phyloP scores from a whole-genome alignment of 345 rosid species.

The Salix brachista region DNA sequence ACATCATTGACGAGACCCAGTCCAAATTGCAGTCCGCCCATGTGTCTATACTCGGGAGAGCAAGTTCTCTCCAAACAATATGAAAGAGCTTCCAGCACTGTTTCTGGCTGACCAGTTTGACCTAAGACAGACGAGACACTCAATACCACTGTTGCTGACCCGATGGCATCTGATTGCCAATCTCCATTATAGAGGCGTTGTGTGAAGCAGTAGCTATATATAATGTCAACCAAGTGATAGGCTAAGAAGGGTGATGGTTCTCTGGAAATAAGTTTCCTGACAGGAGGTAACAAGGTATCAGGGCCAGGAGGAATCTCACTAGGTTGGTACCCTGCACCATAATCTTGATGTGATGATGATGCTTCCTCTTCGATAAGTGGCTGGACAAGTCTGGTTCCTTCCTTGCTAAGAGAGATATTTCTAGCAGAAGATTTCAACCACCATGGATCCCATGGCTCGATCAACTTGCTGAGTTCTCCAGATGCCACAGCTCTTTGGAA shows the following conservation, averaged over 20 bases:
- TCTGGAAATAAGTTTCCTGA: conserved; percentile 52
- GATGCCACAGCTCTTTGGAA: conserved; percentile 83
- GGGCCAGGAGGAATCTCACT: conserved; percentile 71
- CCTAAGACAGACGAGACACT: conserved; percentile 66
- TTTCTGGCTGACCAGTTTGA: conserved; percentile 60
- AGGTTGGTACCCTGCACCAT: conserved; percentile 18
- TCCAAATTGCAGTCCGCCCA: conserved; percentile 70
- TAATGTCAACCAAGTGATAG: conserved; percentile 66
- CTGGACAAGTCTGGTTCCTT: conserved; percentile 63
- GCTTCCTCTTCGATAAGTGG: conserved; percentile 30
- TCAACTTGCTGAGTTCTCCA: conserved; percentile 85
- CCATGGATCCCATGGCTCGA: conserved; percentile 97
- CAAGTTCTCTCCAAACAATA: conserved; percentile 77
- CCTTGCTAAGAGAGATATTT: conserved; percentile 48
- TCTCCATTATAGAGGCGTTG: conserved; percentile 87
- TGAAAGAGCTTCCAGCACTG: conserved; percentile 53
- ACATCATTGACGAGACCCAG: conserved; percentile 62
- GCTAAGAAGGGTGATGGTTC: conserved; percentile 72
- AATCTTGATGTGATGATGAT: conserved; percentile 18
- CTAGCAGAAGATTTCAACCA: conserved; percentile 74
- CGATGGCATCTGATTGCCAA: conserved; percentile 66
- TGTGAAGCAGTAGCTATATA: conserved; percentile 74
- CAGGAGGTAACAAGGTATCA: conserved; percentile 46
- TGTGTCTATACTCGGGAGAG: conserved; percentile 60
- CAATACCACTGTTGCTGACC: conserved; percentile 52